phyloP scores from a whole-genome alignment of 164 flowering plant genomes.

The Taxillus chinensis region DNA sequence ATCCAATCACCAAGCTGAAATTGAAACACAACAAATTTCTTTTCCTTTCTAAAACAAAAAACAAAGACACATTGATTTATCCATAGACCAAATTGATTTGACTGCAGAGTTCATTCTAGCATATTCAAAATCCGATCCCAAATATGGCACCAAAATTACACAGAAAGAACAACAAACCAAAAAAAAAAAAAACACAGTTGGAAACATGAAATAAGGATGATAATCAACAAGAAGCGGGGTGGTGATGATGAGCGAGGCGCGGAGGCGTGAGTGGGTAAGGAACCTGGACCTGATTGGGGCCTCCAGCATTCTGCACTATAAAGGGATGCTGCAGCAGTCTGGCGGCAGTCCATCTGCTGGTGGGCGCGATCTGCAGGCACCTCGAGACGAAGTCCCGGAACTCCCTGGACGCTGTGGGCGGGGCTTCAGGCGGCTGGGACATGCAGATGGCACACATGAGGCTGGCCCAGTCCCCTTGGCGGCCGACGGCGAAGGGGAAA shows the following conservation, averaged over 20 bases:
- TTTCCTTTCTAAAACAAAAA: too few species aligned
- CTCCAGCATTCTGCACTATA: slow-evolving; percentile 14
- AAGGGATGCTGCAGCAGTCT: slow-evolving; percentile 62
- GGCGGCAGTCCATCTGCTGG: slow-evolving; percentile 47
- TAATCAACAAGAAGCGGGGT: slow-evolving; percentile 1
- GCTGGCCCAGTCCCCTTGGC: slow-evolving; percentile 90
- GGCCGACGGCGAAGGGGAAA: slow-evolving; percentile 56
- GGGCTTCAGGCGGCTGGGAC: slow-evolving; percentile 78
- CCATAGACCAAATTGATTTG: too few species aligned
- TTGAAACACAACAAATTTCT: too few species aligned
- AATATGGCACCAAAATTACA: too few species aligned
- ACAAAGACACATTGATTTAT: too few species aligned
- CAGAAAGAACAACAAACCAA: neutral
- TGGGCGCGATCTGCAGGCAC: slow-evolving; percentile 74
- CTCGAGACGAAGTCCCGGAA: slow-evolving; percentile 52
- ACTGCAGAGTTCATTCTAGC: too few species aligned
- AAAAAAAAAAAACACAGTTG: neutral
- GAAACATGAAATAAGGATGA: neutral
- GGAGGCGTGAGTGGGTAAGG: slow-evolving; percentile 24
- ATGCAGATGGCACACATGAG: slow-evolving; percentile 79
- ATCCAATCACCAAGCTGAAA: too few species aligned
- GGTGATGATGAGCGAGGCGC: slow-evolving; percentile 14
- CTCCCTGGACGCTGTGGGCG: slow-evolving; percentile 53
- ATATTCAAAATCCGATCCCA: too few species aligned
- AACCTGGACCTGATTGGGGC: slow-evolving; percentile 11